These are phyloP conservation scores for Pycnococcus provasolii DNA, from an alignment of 139 green algal genomes.

Conservation along the genomic window DNA sequence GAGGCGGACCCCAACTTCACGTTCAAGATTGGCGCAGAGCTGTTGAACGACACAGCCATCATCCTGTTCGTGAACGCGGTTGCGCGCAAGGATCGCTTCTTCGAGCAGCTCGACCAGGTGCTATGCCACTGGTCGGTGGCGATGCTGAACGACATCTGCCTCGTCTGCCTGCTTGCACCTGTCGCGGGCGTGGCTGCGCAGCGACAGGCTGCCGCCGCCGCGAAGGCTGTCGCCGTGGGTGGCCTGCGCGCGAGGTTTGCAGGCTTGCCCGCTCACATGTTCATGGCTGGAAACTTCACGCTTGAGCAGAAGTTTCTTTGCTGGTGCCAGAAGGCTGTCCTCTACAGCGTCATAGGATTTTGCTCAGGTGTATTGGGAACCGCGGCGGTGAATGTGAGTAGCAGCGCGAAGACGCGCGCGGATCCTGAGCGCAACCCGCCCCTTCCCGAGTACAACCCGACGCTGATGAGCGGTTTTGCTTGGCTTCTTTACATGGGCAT, in stretches of 20 bases:
- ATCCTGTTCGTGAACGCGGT: constrained; percentile 11
- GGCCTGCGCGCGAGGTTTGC: too few species aligned
- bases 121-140: constrained; percentile 7
- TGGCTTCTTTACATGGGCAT: constrained; percentile 12
- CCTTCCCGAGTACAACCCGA: too few species aligned
- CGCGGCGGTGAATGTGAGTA: background rate
- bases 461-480: too few species aligned
- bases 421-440: too few species aligned
- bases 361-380: background rate
- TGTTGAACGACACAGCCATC: constrained; percentile 11
- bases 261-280: constrained; percentile 14
- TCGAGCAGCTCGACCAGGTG: background rate
- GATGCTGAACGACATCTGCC: constrained; percentile 14
- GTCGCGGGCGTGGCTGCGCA: background rate
- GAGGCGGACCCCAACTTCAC: constrained; percentile 21
- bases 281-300: constrained; percentile 16
- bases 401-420: background rate
- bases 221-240: background rate
- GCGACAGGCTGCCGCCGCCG: background rate
- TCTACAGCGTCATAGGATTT: constrained; percentile 14
- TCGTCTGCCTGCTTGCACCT: constrained; percentile 24
- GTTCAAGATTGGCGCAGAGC: constrained; percentile 18
- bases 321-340: constrained; percentile 5
- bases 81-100: background rate
- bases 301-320: constrained; percentile 2